Evolutionary conservation across 768 basidiomycete species (phyloP).

Genomic region (Auriscalpium orientale): DNA sequence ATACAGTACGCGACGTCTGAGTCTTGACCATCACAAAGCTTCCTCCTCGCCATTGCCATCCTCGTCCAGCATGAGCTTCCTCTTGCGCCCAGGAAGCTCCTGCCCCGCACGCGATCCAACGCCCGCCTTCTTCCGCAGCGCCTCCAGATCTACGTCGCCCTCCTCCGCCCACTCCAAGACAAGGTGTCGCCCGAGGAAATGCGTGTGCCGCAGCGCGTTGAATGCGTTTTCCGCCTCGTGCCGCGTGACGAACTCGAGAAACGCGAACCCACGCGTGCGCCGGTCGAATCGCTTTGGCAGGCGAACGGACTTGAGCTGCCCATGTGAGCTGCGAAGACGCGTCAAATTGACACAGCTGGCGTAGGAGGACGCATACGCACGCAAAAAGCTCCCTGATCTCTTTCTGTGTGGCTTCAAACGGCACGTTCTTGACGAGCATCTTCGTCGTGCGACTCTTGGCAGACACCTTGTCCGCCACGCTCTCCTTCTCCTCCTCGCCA

Average conservation of each 20-base stretch:
- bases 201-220: conserved; percentile 82
- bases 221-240: conserved; percentile 89
- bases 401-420: conserved; percentile 93
- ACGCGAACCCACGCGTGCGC: conserved; percentile 89
- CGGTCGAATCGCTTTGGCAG: conserved; percentile 89
- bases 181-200: conserved; percentile 91
- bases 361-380: conserved; percentile 38
- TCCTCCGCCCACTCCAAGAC: conserved; percentile 87
- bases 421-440: conserved; percentile 97
- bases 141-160: conserved; percentile 74
- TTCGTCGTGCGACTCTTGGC: conserved; percentile 72
- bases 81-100: conserved; percentile 65
- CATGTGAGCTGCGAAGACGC: conserved; percentile 58
- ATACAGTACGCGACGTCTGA: too few relatives aligned
- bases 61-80: conserved; percentile 55
- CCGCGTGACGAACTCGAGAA: conserved; percentile 87
- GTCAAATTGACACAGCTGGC: background rate
- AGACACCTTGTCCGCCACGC: conserved; percentile 27
- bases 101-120: conserved; percentile 67
- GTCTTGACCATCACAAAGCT: too few relatives aligned
- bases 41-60: conserved; percentile 26
- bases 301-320: conserved; percentile 89
- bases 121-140: conserved; percentile 69
- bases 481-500: conserved; percentile 44
- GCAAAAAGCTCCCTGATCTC: conserved; percentile 86